Percentiles rank a stretch among this genome's conserved stretches.
Conservation (phyloP, 257 asterid species). For the Nicotiana paniculata region DNA sequence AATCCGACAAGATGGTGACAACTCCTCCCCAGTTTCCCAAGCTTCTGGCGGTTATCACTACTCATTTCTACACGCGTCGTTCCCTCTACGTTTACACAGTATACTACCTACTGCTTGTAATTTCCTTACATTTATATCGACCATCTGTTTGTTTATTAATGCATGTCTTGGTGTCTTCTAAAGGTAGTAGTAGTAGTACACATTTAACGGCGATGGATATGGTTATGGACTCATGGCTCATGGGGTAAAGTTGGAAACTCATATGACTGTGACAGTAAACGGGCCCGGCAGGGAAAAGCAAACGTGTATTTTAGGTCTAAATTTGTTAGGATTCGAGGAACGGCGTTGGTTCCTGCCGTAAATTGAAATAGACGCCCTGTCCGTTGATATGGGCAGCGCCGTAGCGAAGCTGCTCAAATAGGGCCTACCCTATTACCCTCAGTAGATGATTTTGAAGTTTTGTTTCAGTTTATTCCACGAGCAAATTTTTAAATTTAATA, state of each 20-base stretch:
- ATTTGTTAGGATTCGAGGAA: background rate
- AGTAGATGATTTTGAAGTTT: background rate
- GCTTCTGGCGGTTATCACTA: conserved; percentile 3
- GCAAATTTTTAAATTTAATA: no score
- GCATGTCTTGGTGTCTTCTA: background rate
- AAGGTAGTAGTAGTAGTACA: background rate
- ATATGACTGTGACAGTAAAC: background rate
- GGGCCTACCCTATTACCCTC: background rate
- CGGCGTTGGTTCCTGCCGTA: background rate
- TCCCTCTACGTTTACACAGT: no score
- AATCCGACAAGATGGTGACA: background rate
- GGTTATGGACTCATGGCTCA: background rate
- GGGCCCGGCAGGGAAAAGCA: background rate
- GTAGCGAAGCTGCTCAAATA: background rate
- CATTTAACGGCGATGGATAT: background rate
- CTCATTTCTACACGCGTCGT: background rate
- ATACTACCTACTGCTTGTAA: no score
- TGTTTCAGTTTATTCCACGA: accelerated
- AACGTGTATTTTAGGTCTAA: background rate
- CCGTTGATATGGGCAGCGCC: background rate
- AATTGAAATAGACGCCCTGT: background rate
- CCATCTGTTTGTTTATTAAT: background rate
- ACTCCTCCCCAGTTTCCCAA: background rate
- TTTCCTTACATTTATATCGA: background rate
- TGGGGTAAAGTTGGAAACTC: background rate